Conservation (phyloP, 345 rosid genomes). For the Iberis pinnata region DNA sequence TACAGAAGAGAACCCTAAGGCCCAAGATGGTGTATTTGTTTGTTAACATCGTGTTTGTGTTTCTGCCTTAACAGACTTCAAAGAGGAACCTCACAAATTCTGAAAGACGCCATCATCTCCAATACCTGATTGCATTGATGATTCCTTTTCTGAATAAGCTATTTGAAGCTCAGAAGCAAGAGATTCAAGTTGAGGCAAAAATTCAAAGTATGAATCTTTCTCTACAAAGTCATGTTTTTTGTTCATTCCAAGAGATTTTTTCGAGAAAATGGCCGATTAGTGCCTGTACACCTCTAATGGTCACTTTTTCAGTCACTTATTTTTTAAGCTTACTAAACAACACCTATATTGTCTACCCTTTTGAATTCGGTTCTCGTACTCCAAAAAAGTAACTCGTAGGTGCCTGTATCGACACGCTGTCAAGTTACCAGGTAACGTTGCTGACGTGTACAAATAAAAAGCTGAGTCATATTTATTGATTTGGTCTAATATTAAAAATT, state of each 20-base stretch:
- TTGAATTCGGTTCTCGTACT: too few relatives aligned
- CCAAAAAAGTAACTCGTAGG: too few relatives aligned
- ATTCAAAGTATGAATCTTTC: constrained; percentile 33
- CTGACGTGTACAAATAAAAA: too few relatives aligned
- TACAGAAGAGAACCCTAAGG: not conserved
- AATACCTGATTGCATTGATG: constrained; percentile 9
- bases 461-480: too few relatives aligned
- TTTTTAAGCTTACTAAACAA: too few relatives aligned
- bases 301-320: too few relatives aligned
- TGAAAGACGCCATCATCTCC: constrained; percentile 13
- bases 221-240: not conserved
- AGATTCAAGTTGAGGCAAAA: constrained; percentile 43
- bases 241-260: not conserved
- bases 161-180: constrained; percentile 41
- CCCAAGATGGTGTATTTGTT: not conserved
- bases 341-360: too few relatives aligned
- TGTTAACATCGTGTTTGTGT: not conserved
- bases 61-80: not conserved
- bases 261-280: too few relatives aligned
- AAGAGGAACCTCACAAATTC: not conserved
- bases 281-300: too few relatives aligned
- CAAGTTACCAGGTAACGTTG: too few relatives aligned
- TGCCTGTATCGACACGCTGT: too few relatives aligned
- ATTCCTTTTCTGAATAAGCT: constrained; percentile 34
- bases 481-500: too few relatives aligned